phyloP scores from a whole-genome alignment of 1,284 basidiomycete species.

The Anthracocystis setariae region DNA sequence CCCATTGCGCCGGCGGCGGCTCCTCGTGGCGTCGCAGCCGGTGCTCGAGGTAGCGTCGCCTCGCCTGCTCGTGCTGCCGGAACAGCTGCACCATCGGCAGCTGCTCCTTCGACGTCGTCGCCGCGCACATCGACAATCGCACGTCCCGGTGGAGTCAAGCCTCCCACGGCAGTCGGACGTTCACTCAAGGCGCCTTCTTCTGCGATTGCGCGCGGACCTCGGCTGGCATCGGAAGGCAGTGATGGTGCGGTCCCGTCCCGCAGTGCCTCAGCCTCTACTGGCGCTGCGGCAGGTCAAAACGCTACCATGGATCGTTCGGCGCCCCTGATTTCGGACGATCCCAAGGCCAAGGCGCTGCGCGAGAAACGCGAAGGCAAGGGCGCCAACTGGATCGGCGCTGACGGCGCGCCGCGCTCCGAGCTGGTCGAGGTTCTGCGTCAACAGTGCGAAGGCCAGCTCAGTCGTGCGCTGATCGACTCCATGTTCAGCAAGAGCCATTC shows the following conservation, averaged over 20 bases:
- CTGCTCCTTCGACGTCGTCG: conserved; percentile 21
- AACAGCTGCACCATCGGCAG: conserved; percentile 12
- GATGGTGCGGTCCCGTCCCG: conserved; percentile 26
- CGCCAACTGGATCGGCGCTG: conserved; percentile 72
- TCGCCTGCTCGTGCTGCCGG: conserved; percentile 25
- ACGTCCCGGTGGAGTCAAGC: conserved; percentile 48
- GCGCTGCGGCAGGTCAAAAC: conserved; percentile 15
- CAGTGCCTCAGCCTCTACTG: conserved; percentile 24
- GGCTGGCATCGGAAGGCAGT: conserved; percentile 33
- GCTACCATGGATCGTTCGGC: conserved; percentile 48
- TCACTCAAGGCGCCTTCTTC: conserved; percentile 52
- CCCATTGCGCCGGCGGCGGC: conserved; percentile 11
- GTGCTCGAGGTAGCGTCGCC: conserved; percentile 12
- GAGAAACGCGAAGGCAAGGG: conserved; percentile 79
- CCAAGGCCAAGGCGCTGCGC: conserved; percentile 79
- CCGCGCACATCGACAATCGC: conserved; percentile 36
- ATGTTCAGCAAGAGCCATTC: conserved; percentile 92
- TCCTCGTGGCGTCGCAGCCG: conserved; percentile 10
- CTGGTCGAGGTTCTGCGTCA: conserved; percentile 84
- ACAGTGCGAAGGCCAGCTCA: conserved; percentile 88
- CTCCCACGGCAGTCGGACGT: conserved; percentile 49
- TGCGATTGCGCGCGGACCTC: conserved; percentile 30
- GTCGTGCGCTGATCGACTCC: conserved; percentile 79
- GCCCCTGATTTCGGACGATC: conserved; percentile 78
- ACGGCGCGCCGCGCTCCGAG: conserved; percentile 85